Evolutionary conservation across 2,329 filamentous ascomycete genomes (phyloP), one percentile per base, ranked within the genome.

Genomic region (Ophiostoma ips): DNA sequence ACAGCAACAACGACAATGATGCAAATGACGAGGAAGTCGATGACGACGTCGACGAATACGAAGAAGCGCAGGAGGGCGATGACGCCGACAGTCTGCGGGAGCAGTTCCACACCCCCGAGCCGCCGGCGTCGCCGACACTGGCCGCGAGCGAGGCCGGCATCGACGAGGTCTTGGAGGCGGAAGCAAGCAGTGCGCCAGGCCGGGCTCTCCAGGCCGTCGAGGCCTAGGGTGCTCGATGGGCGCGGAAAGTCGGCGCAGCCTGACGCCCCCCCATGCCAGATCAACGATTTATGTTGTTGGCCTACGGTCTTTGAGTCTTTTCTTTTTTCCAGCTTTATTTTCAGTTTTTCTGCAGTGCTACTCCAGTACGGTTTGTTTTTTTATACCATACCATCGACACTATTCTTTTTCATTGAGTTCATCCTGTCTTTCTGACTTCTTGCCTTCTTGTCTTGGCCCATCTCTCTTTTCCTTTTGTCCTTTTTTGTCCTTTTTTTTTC

Each of bases 71-170:
- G 12, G 31, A 45, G 28, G 13, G 43, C n/a, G 9, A 18, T 28
- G 28, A 33, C 28, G 24, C n/a, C 15, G n/a, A 24, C n/a, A 18
- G 41, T 12, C 56, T 58, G 16, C 63, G 64, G 48, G 59, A 66
- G 1, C 58, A 63, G 46, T 70, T 68, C 50, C 68, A 65, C 55
- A 70, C 68, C 1, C 67, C 68, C 1, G 67, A 70, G 24, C 63
- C 63, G n/a, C 63, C 65, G 8, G 59, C 59, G 37, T 63, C 66
- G 1, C 63, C 64, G 12, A 45, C 21, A 18, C 24, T 31, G 44
- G 24, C 37, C 8, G 6, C 41, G 19, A 43, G 40, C 16, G 43
- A 45, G 10, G 43, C 43, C 4, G 24, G n/a, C 28, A 15, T 15
- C 9, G 24, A 18, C 21, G 38, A 16, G 5, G 7, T 3, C 16